Percentiles rank a stretch among this genome's conserved stretches.
These are phyloP conservation scores for Moelleriella libera DNA, from an alignment of 2,329 filamentous ascomycete species.

Conservation along the genomic window DNA sequence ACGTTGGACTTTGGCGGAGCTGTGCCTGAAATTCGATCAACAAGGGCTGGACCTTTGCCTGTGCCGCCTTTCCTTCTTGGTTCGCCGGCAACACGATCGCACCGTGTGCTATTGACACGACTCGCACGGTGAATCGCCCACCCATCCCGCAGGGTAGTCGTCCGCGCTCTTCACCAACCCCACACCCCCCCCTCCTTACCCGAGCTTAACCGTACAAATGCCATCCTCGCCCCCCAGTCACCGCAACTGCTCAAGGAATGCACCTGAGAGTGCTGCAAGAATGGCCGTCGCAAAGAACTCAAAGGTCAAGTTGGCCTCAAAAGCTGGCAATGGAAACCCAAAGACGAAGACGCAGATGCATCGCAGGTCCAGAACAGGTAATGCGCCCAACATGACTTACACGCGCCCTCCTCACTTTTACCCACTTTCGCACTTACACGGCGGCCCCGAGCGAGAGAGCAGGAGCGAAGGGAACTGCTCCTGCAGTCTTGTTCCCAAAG, in stretches of 20 bases:
- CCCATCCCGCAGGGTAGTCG: not conserved
- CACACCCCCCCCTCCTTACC: conserved; percentile 7
- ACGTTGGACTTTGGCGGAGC: conserved; percentile 7
- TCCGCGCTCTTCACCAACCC: not conserved
- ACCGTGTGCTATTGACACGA: not conserved
- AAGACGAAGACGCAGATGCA: conserved; percentile 79
- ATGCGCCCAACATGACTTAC: conserved; percentile 4
- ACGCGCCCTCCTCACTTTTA: not conserved
- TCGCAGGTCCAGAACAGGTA: conserved; percentile 85
- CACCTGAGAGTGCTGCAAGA: conserved; percentile 31
- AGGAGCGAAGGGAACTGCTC: not conserved
- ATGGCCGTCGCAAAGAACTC: conserved; percentile 47
- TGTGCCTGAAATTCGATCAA: not conserved
- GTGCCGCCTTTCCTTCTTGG: not conserved
- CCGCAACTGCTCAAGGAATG: conserved; percentile 33
- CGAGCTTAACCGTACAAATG: conserved; percentile 32
- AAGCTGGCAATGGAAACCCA: conserved; percentile 36
- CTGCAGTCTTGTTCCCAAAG: too few species aligned
- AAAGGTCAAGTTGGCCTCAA: conserved; percentile 44
- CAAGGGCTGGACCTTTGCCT: not conserved
- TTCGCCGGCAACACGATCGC: not conserved
- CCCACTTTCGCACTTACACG: conserved; percentile 13
- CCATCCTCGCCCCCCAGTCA: conserved; percentile 51
- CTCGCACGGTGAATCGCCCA: not conserved
- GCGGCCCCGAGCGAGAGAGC: not conserved